A percentile compares a stretch with the other conserved stretches of the same genome.
Evolutionary conservation across 2,329 filamentous ascomycete genomes (phyloP).

Genomic region (Elsinoe perseae): DNA sequence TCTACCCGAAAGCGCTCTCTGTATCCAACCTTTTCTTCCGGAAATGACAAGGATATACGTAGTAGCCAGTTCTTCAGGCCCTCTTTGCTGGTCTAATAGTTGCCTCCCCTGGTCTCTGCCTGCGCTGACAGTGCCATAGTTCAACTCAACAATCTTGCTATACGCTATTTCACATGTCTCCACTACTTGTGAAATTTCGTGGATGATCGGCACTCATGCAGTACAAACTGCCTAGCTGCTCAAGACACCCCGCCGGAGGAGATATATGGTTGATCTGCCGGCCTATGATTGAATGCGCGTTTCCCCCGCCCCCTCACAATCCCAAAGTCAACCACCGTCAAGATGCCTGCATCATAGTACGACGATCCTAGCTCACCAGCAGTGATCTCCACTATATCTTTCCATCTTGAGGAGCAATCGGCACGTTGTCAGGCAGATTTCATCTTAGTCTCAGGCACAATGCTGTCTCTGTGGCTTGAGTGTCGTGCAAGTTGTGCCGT

Average conservation of each 20-base stretch:
- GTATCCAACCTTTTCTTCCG: too few species aligned
- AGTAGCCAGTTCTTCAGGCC: too few species aligned
- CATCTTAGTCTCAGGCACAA: not conserved
- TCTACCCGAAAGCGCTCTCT: too few species aligned
- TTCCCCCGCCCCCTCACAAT: conserved; percentile 6
- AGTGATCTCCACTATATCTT: not conserved
- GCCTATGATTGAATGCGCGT: not conserved
- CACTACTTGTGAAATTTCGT: not conserved
- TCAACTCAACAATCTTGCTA: not conserved
- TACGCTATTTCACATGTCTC: not conserved
- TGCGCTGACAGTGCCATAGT: not conserved
- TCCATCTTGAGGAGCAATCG: not conserved
- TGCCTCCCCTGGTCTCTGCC: too few species aligned
- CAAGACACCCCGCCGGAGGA: not conserved
- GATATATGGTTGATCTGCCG: not conserved
- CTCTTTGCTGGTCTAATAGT: too few species aligned
- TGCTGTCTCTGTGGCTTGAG: not conserved
- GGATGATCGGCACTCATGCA: not conserved
- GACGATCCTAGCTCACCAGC: not conserved
- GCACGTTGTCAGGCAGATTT: not conserved
- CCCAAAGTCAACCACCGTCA: not conserved
- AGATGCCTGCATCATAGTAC: not conserved
- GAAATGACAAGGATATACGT: too few species aligned
- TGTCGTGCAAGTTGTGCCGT: not conserved
- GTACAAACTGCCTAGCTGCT: not conserved